Base-by-base conservation (phyloP, 2,329 filamentous ascomycete species). In the Fusarium sp. region DNA sequence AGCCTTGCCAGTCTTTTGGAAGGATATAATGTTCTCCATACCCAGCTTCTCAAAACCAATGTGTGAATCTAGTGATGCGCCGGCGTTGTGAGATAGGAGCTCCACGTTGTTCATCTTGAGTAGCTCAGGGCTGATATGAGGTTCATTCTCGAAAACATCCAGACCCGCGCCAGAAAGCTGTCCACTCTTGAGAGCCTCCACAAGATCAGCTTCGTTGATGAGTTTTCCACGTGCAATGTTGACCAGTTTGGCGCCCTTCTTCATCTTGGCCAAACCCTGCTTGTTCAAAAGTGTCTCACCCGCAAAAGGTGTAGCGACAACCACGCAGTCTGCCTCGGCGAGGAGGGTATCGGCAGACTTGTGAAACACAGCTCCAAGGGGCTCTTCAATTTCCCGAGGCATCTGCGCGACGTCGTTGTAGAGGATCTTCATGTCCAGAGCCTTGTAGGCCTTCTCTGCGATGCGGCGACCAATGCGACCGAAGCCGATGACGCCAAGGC, bases 221-320 rank as follows among this genome's bases (percentile, higher is more conserved):
- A 92, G 85, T n/a, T 89, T 88, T 3, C 90, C 90, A 9, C 90
- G 84, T 2, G 90, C 90, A 3, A 90, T 92, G 76, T 92, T 93
- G 67, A 92, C 84, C 20, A 93, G 83, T 4, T 91, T 84, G 4
- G 90, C 85, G 9, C 89, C 89, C 50, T 84, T 81, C 78, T 92
- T 93, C 90, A 92, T 93, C 76, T 87, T 87, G 39, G 80, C 81
- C 68, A 93, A 88, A 70, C 92, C 86, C 4, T 80, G 73, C 19
- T 83, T 87, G 41, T 85, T 71, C 0, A 74, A 55, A 0, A 74
- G 48, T 0, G 71, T 59, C 19, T 74, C 68, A 2, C 72, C 72
- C 0, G 70, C 72, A 14, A 74, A 74, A 0, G 72, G 72, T 0
- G 72, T 74, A 1, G 72, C 72, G 7, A 74, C 72, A 1, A 74